Percentiles rank a stretch among this genome's conserved stretches.
These are phyloP conservation scores for Pichia kudriavzevii DNA, from an alignment of 1,139 yeast species.

Conservation along the genomic window DNA sequence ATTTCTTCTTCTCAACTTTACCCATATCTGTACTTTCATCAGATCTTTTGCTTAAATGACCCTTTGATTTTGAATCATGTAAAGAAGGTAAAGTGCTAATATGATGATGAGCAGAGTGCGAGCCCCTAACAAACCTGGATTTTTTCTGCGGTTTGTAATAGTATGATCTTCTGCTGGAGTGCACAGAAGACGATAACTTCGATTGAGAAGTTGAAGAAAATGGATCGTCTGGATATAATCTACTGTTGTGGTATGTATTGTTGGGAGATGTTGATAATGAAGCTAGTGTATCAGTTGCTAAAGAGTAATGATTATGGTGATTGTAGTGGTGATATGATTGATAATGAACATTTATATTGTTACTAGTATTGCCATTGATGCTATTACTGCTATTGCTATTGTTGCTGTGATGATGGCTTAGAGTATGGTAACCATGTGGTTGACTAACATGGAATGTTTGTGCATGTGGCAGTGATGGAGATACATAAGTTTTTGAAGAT, in stretches of 20 bases:
- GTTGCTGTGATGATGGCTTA: constrained; percentile 4
- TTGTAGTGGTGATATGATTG: constrained; percentile 1
- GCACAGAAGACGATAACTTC: constrained; percentile 10
- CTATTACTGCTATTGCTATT: constrained; percentile 7
- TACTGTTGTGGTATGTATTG: constrained; percentile 15
- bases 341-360: constrained; percentile 5
- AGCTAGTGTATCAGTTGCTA: constrained; percentile 7
- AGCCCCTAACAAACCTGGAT: constrained; percentile 3
- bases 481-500: constrained; percentile 15
- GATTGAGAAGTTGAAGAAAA: constrained; percentile 4
- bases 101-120: constrained; percentile 18
- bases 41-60: not conserved
- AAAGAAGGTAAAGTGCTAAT: too few relatives aligned
- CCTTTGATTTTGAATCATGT: not conserved
- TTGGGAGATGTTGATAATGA: constrained; percentile 11
- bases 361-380: constrained; percentile 5
- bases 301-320: constrained; percentile 8
- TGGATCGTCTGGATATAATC: constrained; percentile 19
- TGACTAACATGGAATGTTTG: constrained; percentile 12
- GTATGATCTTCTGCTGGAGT: constrained; percentile 22
- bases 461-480: constrained; percentile 18
- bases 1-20: not conserved
- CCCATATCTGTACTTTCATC: not conserved
- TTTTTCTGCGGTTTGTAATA: constrained; percentile 20
- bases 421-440: constrained; percentile 17